Conservation (phyloP, 345 rosid genomes). For the Microthlaspi erraticum region DNA sequence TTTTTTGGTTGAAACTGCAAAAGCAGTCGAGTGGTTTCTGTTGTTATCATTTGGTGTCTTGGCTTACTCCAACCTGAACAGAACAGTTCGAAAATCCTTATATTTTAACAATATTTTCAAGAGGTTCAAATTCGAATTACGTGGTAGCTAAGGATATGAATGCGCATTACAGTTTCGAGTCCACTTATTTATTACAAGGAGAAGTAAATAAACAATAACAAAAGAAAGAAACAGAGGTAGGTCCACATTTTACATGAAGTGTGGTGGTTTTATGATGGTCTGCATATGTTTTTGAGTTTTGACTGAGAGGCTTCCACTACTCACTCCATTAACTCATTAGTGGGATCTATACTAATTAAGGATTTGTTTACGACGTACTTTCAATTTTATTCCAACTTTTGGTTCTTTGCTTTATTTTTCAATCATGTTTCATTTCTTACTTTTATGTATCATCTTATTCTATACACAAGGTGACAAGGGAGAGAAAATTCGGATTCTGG, state of each 20-base stretch:
- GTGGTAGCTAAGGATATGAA: slow-evolving; percentile 40
- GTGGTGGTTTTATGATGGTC: slow-evolving; percentile 40
- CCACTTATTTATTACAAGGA: slow-evolving; percentile 18
- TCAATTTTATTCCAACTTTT: slow-evolving; percentile 1
- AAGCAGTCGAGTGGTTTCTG: slow-evolving; percentile 39
- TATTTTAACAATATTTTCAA: slow-evolving; percentile 38
- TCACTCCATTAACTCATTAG: slow-evolving; percentile 32
- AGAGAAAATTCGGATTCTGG: background rate
- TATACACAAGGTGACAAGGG: background rate
- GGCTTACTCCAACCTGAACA: slow-evolving; percentile 42
- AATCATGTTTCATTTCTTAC: background rate
- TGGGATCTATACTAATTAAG: slow-evolving; percentile 20
- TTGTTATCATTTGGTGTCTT: slow-evolving; percentile 40
- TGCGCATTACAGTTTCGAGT: slow-evolving; percentile 21
- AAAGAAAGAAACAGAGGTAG: background rate
- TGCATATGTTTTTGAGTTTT: slow-evolving; percentile 42
- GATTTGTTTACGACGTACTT: slow-evolving; percentile 22
- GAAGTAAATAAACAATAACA: slow-evolving; percentile 16
- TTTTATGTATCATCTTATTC: background rate
- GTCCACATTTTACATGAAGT: slow-evolving; percentile 28
- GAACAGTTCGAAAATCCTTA: slow-evolving; percentile 23
- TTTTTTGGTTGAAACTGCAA: slow-evolving; percentile 33
- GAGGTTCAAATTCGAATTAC: slow-evolving; percentile 43
- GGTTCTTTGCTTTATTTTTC: background rate
- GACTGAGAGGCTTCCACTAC: slow-evolving; percentile 42